Evolutionary conservation across 2,329 filamentous ascomycete species (phyloP).

Genomic region (Ophiostoma montium): DNA sequence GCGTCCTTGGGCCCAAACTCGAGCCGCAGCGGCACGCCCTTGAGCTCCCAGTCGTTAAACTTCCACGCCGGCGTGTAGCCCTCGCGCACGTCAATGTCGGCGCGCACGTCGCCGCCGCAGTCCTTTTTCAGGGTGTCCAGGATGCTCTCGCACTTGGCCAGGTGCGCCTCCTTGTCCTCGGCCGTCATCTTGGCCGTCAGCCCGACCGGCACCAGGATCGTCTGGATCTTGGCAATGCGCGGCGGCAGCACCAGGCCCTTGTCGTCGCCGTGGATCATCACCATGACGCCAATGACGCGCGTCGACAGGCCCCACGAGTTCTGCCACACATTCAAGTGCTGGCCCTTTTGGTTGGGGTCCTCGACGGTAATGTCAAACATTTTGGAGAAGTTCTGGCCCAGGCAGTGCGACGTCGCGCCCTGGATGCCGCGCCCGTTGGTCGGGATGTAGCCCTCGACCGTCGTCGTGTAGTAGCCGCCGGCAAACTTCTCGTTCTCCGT

Average conservation of each 20-base stretch:
- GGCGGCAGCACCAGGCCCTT: conserved; percentile 90
- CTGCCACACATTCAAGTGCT: conserved; percentile 84
- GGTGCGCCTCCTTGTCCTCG: conserved; percentile 64
- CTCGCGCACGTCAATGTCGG: conserved; percentile 72
- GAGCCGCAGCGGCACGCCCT: conserved; percentile 83
- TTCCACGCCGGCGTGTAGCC: conserved; percentile 94
- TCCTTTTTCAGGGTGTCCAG: conserved; percentile 53
- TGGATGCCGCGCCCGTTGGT: conserved; percentile 93
- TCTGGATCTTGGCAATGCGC: conserved; percentile 73
- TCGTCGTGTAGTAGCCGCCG: conserved; percentile 91
- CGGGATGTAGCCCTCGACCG: conserved; percentile 92
- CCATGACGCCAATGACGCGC: conserved; percentile 95
- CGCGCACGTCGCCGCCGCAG: conserved; percentile 47
- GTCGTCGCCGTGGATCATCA: conserved; percentile 95
- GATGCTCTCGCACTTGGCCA: conserved; percentile 61
- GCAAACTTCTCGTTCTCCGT: conserved; percentile 98
- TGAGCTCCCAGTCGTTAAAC: conserved; percentile 98
- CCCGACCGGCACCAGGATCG: conserved; percentile 80
- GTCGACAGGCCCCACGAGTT: conserved; percentile 99
- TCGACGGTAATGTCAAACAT: conserved; percentile 98
- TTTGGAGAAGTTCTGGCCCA: conserved; percentile 97
- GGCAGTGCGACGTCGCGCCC: conserved; percentile 82
- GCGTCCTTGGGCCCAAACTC: conserved; percentile 95
- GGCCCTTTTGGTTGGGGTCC: conserved; percentile 69
- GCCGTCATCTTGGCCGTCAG: conserved; percentile 76